Conservation (phyloP, 306 rosid genomes). For the Argentina anserina region DNA sequence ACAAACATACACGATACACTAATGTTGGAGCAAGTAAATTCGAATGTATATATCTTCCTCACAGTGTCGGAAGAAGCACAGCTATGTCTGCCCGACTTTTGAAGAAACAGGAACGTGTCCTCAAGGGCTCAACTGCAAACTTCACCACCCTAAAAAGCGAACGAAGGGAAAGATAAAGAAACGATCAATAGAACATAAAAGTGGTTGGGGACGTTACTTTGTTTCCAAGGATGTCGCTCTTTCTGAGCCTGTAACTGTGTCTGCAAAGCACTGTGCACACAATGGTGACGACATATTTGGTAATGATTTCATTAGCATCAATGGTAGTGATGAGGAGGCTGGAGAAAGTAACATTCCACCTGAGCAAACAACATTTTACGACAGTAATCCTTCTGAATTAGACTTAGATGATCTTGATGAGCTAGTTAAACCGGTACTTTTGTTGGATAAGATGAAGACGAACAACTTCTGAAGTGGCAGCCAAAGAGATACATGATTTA, state of each 20-base stretch:
- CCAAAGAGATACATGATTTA: constrained; percentile 20
- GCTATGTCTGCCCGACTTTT: constrained; percentile 74
- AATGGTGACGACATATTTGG: constrained; percentile 14
- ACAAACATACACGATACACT: constrained; percentile 25
- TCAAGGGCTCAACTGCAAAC: constrained; percentile 71
- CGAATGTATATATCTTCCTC: constrained; percentile 31
- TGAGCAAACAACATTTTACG: constrained; percentile 31
- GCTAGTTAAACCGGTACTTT: constrained; percentile 50
- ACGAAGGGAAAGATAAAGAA: constrained; percentile 71
- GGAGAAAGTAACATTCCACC: constrained; percentile 32
- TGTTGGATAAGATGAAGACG: constrained; percentile 33
- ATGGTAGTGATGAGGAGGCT: constrained; percentile 41
- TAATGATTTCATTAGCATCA: constrained; percentile 56
- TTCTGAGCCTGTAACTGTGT: constrained; percentile 32
- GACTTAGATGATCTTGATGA: constrained; percentile 49
- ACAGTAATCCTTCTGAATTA: constrained; percentile 37
- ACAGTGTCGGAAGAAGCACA: constrained; percentile 96
- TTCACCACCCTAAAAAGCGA: constrained; percentile 74
- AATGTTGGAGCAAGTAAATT: constrained; percentile 31
- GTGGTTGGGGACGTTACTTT: constrained; percentile 62
- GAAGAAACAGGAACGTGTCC: constrained; percentile 79
- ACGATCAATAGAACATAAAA: constrained; percentile 46
- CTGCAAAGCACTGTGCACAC: constrained; percentile 29
- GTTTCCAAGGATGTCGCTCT: constrained; percentile 34
- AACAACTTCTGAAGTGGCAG: constrained; percentile 19